Base-by-base conservation (phyloP, 2,329 filamentous ascomycete species). In the Rhynchosporium graminicola region DNA sequence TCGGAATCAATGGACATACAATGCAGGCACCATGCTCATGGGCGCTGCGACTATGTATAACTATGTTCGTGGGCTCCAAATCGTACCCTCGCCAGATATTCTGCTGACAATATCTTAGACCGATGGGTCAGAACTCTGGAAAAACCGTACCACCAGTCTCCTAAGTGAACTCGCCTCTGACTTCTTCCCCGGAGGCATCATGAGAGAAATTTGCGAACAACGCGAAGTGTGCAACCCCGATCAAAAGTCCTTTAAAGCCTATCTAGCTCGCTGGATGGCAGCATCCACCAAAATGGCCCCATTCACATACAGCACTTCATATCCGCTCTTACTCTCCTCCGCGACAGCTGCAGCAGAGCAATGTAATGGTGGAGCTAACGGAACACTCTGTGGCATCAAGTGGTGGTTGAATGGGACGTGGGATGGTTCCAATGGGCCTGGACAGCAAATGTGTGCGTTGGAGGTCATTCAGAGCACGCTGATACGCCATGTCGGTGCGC, bases 391-490 rank as follows among this genome's bases (percentile, higher is more conserved):
- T 68, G 84, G 86, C 4, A 72, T 86, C 54, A 82, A 81, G 64
- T 89, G 86, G 85, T 81, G 80, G 57, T 78, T 81, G 59, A 77
- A 76, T 43, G 79, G 76, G 0, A 76, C 75, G 8, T 89, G 82
- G 76, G 86, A 89, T 71, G 83, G 84, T 29, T 79, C 78, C 1
- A 81, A 79, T 6, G 87, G 87, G 6, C 82, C 89, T 3, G 88
- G 87, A 4, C 86, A 90, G 73, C 87, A 90, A 74, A 90, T 91
- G 87, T 80, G 83, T 1, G 87, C 84, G 3, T 77, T 90, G 73
- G 86, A 90, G 70, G 79, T 88, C 9, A 81, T 88, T 6, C 80
- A 90, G 33, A 80, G 81, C 28, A 86, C 83, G 66, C 78, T 87
- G 73, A 81, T 88, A 56, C 69, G 79, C 38, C 64, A 78, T 2